Base-by-base conservation (phyloP, 345 rosid genomes). In the Syzygium grande region DNA sequence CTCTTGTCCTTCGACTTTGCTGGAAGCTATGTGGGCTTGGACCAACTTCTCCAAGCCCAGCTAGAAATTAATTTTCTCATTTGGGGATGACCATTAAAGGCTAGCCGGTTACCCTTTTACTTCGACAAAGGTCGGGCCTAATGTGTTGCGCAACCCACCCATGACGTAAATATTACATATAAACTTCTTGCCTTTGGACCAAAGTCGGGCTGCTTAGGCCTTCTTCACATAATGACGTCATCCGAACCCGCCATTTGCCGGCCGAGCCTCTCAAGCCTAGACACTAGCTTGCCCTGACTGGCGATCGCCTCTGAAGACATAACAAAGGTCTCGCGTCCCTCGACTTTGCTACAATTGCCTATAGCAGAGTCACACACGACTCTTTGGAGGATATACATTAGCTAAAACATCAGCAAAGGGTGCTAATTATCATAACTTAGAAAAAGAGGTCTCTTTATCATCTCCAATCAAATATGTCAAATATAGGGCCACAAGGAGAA, bases 281-380 rank as follows among this genome's bases (percentile, higher is more conserved):
- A 6, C 17, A 12, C 14, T n/a, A 61, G 34, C 73, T 17, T 17
- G n/a, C 17, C 34, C 16, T 5, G 34, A 15, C 73, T 13, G 38
- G 13, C 73, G 73, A 61, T 61, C 34, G 1, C 4, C 73, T n/a
- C 0, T 61, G 11, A 25, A 58, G 65, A 11, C 7, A 25, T 1
- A 3, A 58, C 65, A 5, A 58, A n/a, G 25, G 65, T 25, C 65
- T 58, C 0, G 63, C 1, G 30, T 25, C 30, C 29, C 0, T 0
- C 65, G 27, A 25, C 65, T 11, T 58, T 58, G 63, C 29, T 2
- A 25, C 29, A 11, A 25, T 58, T 58, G 65, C 30, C 29, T 58
- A n/a, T n/a, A n/a, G 34, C 8, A n/a, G 8, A n/a, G 73, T 61
- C 73, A 61, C n/a, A 6, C 34, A n/a, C 17, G 73, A 61, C 73